These are phyloP conservation scores for Calonectria ilicicola DNA, from an alignment of 2,329 filamentous ascomycete genomes.

Conservation along the genomic window DNA sequence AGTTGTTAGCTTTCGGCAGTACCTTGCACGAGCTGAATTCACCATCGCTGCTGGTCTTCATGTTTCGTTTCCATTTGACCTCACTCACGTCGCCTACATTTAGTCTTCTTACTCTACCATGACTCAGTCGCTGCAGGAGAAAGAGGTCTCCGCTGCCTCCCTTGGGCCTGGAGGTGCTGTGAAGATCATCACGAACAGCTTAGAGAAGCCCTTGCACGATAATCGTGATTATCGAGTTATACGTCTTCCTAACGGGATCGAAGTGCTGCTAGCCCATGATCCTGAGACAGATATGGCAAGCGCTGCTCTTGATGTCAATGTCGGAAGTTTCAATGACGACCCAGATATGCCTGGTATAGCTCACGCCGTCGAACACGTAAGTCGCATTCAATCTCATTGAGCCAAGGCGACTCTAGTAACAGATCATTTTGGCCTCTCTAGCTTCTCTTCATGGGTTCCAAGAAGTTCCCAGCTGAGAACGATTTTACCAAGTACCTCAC, in stretches of 20 bases:
- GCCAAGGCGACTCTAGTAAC: not conserved
- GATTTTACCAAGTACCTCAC: constrained; percentile 95
- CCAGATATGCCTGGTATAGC: constrained; percentile 94
- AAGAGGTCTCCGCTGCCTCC: constrained; percentile 36
- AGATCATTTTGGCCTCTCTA: constrained; percentile 44
- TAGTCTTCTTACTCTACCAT: too few relatives aligned
- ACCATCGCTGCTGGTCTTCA: too few relatives aligned
- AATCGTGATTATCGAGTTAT: constrained; percentile 91
- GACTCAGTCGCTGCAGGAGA: constrained; percentile 44
- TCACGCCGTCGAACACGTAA: constrained; percentile 91
- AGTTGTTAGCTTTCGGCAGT: too few relatives aligned
- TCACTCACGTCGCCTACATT: too few relatives aligned
- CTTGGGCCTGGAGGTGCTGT: constrained; percentile 45
- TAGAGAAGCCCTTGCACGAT: constrained; percentile 88
- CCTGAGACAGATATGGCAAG: constrained; percentile 96
- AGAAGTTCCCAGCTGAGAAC: constrained; percentile 97
- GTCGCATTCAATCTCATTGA: constrained; percentile 31
- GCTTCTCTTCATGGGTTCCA: constrained; percentile 97
- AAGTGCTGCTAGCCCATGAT: constrained; percentile 93
- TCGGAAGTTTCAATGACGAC: constrained; percentile 94
- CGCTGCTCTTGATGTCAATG: constrained; percentile 93
- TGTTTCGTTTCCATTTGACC: too few relatives aligned
- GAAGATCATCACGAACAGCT: constrained; percentile 70
- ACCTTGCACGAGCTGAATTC: too few relatives aligned
- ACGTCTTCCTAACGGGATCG: constrained; percentile 85